Conservation (phyloP, 2,329 filamentous ascomycete species). For the Hypocrella siamensis region DNA sequence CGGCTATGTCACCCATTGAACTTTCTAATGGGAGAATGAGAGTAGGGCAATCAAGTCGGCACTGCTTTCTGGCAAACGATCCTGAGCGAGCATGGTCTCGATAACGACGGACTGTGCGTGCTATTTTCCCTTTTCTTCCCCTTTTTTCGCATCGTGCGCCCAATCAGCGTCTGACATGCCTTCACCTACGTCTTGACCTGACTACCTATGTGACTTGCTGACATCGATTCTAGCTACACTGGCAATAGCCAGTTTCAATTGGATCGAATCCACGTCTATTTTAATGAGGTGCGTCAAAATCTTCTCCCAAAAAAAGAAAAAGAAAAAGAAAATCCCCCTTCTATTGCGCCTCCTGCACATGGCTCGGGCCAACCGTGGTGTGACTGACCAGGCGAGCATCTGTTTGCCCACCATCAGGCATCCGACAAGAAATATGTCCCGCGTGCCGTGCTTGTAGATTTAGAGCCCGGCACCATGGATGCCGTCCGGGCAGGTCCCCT, state of each 20-base stretch:
- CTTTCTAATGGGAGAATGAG: conserved; percentile 16
- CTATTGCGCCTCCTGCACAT: background rate
- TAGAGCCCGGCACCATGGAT: conserved; percentile 99
- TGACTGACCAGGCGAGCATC: background rate
- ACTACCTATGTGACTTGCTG: too few species aligned
- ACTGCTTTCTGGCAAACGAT: conserved; percentile 96
- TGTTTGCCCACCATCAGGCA: conserved; percentile 37
- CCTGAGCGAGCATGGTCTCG: conserved; percentile 86
- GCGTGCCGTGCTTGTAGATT: conserved; percentile 95
- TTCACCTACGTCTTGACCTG: too few species aligned
- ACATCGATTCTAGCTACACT: conserved; percentile 48
- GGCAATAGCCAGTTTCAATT: conserved; percentile 96
- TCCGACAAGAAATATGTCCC: conserved; percentile 98
- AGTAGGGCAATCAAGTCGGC: conserved; percentile 98
- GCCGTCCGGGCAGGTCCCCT: conserved; percentile 96
- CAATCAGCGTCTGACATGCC: too few species aligned
- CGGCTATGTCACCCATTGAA: too few species aligned
- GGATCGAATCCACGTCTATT: conserved; percentile 99
- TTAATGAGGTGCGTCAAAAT: conserved; percentile 71
- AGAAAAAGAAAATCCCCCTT: too few species aligned
- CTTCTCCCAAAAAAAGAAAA: too few species aligned
- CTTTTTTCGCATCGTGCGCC: background rate
- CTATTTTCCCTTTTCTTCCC: too few species aligned
- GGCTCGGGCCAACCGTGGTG: conserved; percentile 1
- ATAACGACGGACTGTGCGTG: conserved; percentile 63